A percentile compares a stretch with the other conserved stretches of the same genome.
Evolutionary conservation across 768 basidiomycete genomes (phyloP).

Genomic region (Strobilomyces confusus): DNA sequence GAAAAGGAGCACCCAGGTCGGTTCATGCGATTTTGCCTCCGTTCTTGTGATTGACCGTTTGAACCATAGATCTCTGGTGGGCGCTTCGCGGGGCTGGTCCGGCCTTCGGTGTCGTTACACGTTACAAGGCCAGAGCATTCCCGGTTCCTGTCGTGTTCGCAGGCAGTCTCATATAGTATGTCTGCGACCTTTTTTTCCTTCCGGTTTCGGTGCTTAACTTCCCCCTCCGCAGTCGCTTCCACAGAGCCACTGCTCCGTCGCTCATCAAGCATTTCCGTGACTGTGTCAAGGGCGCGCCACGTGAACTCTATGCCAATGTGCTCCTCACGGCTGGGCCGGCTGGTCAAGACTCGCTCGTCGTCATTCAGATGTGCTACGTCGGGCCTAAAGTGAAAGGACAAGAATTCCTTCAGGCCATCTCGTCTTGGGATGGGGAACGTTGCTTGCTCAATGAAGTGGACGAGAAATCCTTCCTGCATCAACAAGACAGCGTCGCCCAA

Average conservation of each 20-base stretch:
- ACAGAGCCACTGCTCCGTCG: constrained; percentile 80
- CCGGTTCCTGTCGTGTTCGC: constrained; percentile 90
- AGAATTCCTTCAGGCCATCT: constrained; percentile 78
- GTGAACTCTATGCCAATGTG: constrained; percentile 86
- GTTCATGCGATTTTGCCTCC: constrained; percentile 6
- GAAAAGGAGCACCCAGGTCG: constrained; percentile 68
- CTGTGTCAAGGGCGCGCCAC: constrained; percentile 84
- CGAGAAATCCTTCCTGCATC: constrained; percentile 84
- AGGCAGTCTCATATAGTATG: constrained; percentile 90
- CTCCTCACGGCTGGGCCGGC: constrained; percentile 88
- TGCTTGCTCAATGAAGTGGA: constrained; percentile 87
- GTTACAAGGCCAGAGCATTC: constrained; percentile 87
- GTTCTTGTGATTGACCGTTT: neutral
- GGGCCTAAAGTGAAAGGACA: constrained; percentile 71
- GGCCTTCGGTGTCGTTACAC: constrained; percentile 76
- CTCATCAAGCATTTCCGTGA: constrained; percentile 91
- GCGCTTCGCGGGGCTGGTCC: constrained; percentile 82
- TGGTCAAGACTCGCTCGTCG: constrained; percentile 78
- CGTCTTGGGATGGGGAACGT: constrained; percentile 83
- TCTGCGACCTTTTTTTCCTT: neutral
- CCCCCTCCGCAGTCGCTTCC: constrained; percentile 63
- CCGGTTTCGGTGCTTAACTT: neutral
- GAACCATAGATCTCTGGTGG: constrained; percentile 86
- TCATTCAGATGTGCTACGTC: constrained; percentile 89
- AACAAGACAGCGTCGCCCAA: constrained; percentile 91